Evolutionary conservation across 2,329 filamentous ascomycete species (phyloP).

Genomic region (Penicillium sp.): DNA sequence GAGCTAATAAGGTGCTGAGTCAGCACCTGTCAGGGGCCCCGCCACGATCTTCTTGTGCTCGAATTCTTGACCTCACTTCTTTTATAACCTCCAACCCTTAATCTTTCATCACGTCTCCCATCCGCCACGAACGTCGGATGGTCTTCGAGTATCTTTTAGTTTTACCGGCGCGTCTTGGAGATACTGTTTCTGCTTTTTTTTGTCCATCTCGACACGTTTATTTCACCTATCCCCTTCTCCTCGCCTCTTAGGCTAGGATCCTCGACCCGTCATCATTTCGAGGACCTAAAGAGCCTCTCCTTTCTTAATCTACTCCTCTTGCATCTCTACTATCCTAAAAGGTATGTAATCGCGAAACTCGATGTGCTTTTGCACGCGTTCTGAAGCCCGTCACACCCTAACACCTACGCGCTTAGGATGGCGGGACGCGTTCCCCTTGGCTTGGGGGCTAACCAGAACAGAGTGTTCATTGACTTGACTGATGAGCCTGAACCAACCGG

Average conservation of each 20-base stretch:
- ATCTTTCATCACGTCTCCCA: neutral
- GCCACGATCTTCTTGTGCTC: neutral
- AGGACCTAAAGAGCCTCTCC: neutral
- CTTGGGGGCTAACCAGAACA: neutral
- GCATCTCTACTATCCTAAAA: neutral
- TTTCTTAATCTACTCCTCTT: neutral
- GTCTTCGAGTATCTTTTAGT: neutral
- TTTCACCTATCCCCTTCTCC: neutral
- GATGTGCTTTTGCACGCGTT: neutral
- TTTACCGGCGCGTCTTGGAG: neutral
- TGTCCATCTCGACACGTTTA: neutral
- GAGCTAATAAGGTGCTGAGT: neutral
- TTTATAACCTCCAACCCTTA: neutral
- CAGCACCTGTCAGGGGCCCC: neutral
- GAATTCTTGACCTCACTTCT: neutral
- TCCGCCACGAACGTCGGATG: neutral
- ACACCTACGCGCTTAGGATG: neutral
- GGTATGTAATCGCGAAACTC: neutral
- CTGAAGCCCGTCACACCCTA: neutral
- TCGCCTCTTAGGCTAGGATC: neutral
- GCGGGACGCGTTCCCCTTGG: neutral
- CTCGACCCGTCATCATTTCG: neutral
- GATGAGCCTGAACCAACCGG: neutral
- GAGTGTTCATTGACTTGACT: constrained; percentile 4
- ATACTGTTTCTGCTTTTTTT: neutral